Evolutionary conservation across 371 early-diverging fungal genomes (phyloP), one percentile per base, ranked within the genome.

Genomic region (Mucor racemosus): DNA sequence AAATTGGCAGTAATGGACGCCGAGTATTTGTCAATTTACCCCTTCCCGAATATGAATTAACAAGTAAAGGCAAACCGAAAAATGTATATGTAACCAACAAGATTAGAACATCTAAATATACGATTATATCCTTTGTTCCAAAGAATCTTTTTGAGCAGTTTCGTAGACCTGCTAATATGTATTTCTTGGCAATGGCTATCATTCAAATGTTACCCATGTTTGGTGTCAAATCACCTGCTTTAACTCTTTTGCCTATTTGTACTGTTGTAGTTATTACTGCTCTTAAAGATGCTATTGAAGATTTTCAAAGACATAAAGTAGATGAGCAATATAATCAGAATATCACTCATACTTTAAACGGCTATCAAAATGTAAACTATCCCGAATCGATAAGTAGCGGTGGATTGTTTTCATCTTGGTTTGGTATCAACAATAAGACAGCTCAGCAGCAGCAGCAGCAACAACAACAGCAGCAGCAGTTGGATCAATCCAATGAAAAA

Each of bases 71-170:
- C 33, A 59, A 69, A 0, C 89, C 91, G 1, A 80, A 77, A 63
- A 44, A 72, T 17, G 65, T 63, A 38, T 91, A 82, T 68, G 82
- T 84, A 0, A 62, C 84, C 50, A 93, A 94, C 73, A 83, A 84
- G 46, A 90, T 96, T 66, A 78, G 88, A 34, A 96, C 99, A 3
- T 90, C 95, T 14, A 98, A 97, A 78, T 99, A 99, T 82, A 96
- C 98, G 14, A 50, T 93, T 21, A 60, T 91, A 13, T 88, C 90
- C 6, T 99, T 99, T 82, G 60, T 99, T 5, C 99, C 99, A 17
- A 93, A 97, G 69, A 98, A 99, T 77, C 67, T 99, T 39, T 96
- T 94, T 77, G 96, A 95, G 67, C 99, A 99, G 82, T 96, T 99
- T 70, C 90, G 95, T 4, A 87, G 94, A 35, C 90, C 94, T 36